Base-by-base conservation (phyloP, 345 rosid species). In the Lepidium africanum region DNA sequence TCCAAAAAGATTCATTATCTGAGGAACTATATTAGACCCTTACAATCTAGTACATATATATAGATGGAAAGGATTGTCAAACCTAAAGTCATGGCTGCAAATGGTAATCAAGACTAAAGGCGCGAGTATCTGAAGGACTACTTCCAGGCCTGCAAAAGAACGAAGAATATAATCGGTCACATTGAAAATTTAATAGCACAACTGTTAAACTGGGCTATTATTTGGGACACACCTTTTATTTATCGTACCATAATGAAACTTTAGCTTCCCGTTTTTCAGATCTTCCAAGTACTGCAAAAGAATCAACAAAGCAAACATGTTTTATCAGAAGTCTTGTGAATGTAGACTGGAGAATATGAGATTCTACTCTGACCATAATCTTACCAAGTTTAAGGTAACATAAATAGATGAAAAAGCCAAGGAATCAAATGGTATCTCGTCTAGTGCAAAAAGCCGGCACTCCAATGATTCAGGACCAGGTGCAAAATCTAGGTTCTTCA, bases 381-480 rank as follows among this genome's bases (percentile, higher is more conserved):
- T 77, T 78, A 91, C 99, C 99, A 94, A 77, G 30, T 86, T 81
- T 61, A 91, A 82, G 41, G 96, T 79, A 50, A 89, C 95, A 66
- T 81, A 80, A 63, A 94, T 94, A 16, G 99, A 94, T 17, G 99
- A 94, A 80, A 94, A 94, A 37, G 99, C 89, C 75, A 94, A 63
- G 58, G 95, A 91, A 76, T 89, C 87, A 79, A 89, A 89, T 43
- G 99, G 97, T 73, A 94, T 85, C 43, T 89, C 88, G 8, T 86
- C 96, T 59, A 91, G 73, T 33, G 85, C 71, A 67, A 91, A 94
- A 63, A 94, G 96, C 56, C 61, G 82, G 36, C 97, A 94, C 72
- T 94, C 99, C 40, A 82, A 78, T 57, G 99, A 94, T 71, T 94
- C 97, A 7, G 95, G 92, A 62, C 99, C 99, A 9, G 97, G 96